Percentiles rank a stretch among this genome's conserved stretches.
These are phyloP conservation scores for Suillus hirtellus DNA, from an alignment of 768 basidiomycete genomes.

Conservation along the genomic window DNA sequence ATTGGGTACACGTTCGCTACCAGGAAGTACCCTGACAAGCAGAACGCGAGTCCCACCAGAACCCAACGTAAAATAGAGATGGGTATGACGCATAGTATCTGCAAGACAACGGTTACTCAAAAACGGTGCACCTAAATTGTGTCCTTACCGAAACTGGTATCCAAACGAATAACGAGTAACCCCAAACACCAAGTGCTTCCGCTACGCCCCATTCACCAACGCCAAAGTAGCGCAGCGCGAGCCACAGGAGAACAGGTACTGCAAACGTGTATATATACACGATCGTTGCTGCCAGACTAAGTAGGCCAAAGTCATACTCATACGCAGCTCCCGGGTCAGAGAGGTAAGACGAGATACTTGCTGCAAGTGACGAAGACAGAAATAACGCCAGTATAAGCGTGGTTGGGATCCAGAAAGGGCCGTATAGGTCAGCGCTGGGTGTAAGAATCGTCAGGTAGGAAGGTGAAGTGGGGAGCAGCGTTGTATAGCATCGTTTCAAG, in stretches of 20 bases:
- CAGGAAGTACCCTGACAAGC: conserved; percentile 87
- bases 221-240: conserved; percentile 79
- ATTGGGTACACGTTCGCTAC: conserved; percentile 86
- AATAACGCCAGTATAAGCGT: conserved; percentile 93
- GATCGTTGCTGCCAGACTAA: conserved; percentile 79
- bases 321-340: conserved; percentile 56
- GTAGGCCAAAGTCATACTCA: conserved; percentile 84
- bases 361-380: conserved; percentile 89
- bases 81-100: conserved; percentile 87
- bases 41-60: conserved; percentile 70
- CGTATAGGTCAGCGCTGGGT: conserved; percentile 64
- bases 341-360: conserved; percentile 86
- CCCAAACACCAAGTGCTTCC: conserved; percentile 81
- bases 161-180: conserved; percentile 84
- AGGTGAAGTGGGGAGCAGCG: conserved; percentile 70
- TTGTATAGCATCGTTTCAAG: conserved; percentile 72
- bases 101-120: conserved; percentile 8
- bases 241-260: conserved; percentile 82
- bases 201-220: conserved; percentile 88
- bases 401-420: conserved; percentile 97
- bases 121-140: neutral
- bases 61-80: conserved; percentile 81
- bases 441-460: conserved; percentile 66
- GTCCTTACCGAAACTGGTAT: conserved; percentile 77
- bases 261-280: conserved; percentile 89